These are phyloP conservation scores for Tardiomyces blankii DNA, from an alignment of 1,139 yeast genomes.

Conservation along the genomic window DNA sequence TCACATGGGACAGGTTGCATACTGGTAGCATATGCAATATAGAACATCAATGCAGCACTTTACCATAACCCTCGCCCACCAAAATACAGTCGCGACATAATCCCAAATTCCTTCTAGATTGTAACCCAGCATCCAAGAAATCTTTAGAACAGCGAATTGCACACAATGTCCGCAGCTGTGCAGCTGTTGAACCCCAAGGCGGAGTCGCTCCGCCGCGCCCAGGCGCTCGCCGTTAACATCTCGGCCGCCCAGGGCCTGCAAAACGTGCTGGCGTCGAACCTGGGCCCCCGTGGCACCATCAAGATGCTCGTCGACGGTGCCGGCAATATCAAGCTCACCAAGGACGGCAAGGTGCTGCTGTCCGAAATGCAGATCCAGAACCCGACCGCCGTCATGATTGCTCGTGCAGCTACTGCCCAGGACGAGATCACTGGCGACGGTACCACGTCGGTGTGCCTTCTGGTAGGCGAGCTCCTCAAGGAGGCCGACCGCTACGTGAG, in stretches of 20 bases:
- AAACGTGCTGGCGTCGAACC: conserved; percentile 77
- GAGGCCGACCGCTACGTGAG: conserved; percentile 88
- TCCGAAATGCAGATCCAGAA: conserved; percentile 98
- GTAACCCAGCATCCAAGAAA: too few species aligned
- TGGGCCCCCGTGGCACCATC: conserved; percentile 96
- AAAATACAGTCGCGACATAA: too few species aligned
- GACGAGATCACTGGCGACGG: conserved; percentile 99
- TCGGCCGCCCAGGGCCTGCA: conserved; percentile 96
- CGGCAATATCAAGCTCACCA: conserved; percentile 88
- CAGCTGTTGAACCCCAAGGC: conserved; percentile 96
- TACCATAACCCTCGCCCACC: too few species aligned
- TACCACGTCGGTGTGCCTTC: conserved; percentile 90
- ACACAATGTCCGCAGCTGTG: conserved; percentile 24
- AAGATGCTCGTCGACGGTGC: conserved; percentile 96
- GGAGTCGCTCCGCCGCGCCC: conserved; percentile 85
- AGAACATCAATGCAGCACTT: too few species aligned
- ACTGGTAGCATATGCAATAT: too few species aligned
- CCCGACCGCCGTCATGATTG: conserved; percentile 98
- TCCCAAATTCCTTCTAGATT: too few species aligned
- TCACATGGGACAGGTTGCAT: too few species aligned
- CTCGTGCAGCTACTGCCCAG: conserved; percentile 97
- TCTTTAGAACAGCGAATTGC: not conserved
- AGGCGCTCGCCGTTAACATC: conserved; percentile 90
- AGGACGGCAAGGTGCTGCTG: conserved; percentile 90
- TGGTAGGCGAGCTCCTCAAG: conserved; percentile 88